Base-by-base conservation (phyloP, 495 filamentous ascomycete species). In the Aspergillus incahuasiensis region DNA sequence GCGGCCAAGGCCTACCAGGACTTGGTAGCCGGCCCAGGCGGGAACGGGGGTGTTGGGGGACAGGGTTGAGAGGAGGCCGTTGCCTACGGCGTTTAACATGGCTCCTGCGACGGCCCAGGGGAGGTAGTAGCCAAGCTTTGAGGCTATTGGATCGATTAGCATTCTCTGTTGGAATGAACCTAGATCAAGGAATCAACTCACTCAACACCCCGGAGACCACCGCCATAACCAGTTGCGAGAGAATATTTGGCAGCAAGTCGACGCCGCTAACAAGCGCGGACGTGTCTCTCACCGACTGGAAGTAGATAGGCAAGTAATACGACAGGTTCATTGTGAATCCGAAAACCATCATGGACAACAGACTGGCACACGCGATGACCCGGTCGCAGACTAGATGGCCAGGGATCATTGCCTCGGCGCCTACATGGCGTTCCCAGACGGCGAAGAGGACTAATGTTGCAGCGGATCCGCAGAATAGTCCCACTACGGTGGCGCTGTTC, bases 151-250 rank as follows among this genome's bases (percentile, higher is more conserved):
- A 28, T 28, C 8, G 25, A 28, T 8, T 28, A 4, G 25, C 3
- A 3, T 28, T 35, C n/a, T n/a, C n/a, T n/a, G n/a, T n/a, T n/a
- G n/a, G 9, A 12, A 35, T 3, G 34, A 35, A 35, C 13, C 2
- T 5, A 6, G 20, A 11, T n/a, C n/a, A 35, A 30, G 8, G 22
- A 24, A 18, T 1, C 11, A 28, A 59, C 69, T 56, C 62, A 75
- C 72, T 66, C 4, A 71, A 24, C 13, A 62, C 64, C 0, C 82
- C 82, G 9, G 74, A 74, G 6, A 65, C 46, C 1, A 84, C 66
- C 2, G 76, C 75, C 12, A 69, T 65, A 0, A 80, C 39, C 13
- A 82, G 62, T 60, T 84, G 78, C 24, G 67, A 62, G 16, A 86
- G 38, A 21, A 83, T 77, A n/a, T 65, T 68, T n/a, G 74, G 74